Percentiles rank a stretch among this genome's conserved stretches.
phyloP scores from a whole-genome alignment of 108 stramenopile species.

The Poteriospumella lacustris region DNA sequence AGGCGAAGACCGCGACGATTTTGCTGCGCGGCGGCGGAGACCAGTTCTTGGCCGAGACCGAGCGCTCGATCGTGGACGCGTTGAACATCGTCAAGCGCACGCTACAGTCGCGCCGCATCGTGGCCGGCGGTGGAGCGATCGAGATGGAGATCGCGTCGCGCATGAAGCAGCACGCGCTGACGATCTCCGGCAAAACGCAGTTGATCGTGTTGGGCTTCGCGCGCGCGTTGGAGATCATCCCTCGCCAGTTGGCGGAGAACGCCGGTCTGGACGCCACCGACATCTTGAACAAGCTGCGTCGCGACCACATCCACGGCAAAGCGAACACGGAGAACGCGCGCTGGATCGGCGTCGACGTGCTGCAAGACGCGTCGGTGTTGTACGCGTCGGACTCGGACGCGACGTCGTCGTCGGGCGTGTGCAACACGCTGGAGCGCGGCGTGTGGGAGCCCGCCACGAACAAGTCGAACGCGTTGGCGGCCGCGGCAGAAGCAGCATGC shows the following conservation, averaged over 20 bases:
- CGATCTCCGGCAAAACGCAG: slow-evolving; percentile 94
- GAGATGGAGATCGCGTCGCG: slow-evolving; percentile 82
- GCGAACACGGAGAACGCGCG: slow-evolving; percentile 64
- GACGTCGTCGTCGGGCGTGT: slow-evolving; percentile 56
- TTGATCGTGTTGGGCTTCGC: slow-evolving; percentile 79
- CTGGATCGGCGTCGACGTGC: slow-evolving; percentile 95
- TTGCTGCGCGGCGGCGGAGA: slow-evolving; percentile 91
- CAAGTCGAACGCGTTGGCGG: slow-evolving; percentile 81
- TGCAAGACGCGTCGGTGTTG: slow-evolving; percentile 56
- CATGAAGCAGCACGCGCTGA: slow-evolving; percentile 70
- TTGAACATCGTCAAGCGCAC: slow-evolving; percentile 92
- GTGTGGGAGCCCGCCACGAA: slow-evolving; percentile 98
- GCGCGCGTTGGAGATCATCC: slow-evolving; percentile 86
- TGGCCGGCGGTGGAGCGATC: slow-evolving; percentile 95
- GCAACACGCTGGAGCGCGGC: slow-evolving; percentile 82
- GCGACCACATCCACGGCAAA: slow-evolving; percentile 62
- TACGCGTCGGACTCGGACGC: neutral
- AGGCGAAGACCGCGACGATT: slow-evolving; percentile 82
- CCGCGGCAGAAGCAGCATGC: slow-evolving; percentile 94
- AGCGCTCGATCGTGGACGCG: slow-evolving; percentile 94
- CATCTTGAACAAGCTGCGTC: slow-evolving; percentile 81
- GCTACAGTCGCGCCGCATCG: slow-evolving; percentile 71
- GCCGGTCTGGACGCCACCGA: slow-evolving; percentile 96
- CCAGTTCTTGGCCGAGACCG: slow-evolving; percentile 97
- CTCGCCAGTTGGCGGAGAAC: slow-evolving; percentile 93